Evolutionary conservation across 2,329 filamentous ascomycete genomes (phyloP), one percentile per base, ranked within the genome.

Genomic region (Aspergillus tamarii): DNA sequence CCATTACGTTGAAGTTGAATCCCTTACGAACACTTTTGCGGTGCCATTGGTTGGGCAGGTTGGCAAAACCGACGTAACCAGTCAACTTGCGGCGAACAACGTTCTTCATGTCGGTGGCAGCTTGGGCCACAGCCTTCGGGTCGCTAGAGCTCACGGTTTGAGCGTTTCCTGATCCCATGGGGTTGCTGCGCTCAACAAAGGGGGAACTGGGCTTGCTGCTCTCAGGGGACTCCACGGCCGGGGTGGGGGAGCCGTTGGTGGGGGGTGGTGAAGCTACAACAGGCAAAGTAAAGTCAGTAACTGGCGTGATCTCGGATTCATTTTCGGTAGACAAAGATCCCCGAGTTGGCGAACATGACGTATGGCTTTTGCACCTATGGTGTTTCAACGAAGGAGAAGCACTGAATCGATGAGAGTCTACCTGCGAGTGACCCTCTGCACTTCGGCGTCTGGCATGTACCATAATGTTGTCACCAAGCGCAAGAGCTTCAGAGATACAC

Each of bases 1-100:
- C 95, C 95, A 99, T 99, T 73, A 99, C 95, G 80, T 99, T 99
- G 87, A 99, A 99, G 88, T 98, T 99, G 88, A 99, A 99, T 67
- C 95, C 95, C 84, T 99, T 99, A 79, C 95, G 93, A 76, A 99
- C 95, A 88, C 94, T 97, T 91, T 99, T 99, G 82, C 95, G 94
- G 86, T 99, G 95, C 95, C 95, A 99, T 84, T 99, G 95, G 84
- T 99, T 99, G 69, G 95, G 95, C 78, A 99, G 84, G 81, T 99
- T 99, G 81, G 95, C 95, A 77, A 99, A 99, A 70, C 95, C 95
- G 76, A 99, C 95, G 76, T 98, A 99, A 77, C 95, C 95, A 57
- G 95, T 98, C 78, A 99, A 85, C 87, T 99, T 99, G 82, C 95
- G 89, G 82, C 95, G 92, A 74, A 99, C 94, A 80, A 99, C 96